Base-by-base conservation (phyloP, 2,329 filamentous ascomycete genomes). In the Colletotrichum orbiculare region DNA sequence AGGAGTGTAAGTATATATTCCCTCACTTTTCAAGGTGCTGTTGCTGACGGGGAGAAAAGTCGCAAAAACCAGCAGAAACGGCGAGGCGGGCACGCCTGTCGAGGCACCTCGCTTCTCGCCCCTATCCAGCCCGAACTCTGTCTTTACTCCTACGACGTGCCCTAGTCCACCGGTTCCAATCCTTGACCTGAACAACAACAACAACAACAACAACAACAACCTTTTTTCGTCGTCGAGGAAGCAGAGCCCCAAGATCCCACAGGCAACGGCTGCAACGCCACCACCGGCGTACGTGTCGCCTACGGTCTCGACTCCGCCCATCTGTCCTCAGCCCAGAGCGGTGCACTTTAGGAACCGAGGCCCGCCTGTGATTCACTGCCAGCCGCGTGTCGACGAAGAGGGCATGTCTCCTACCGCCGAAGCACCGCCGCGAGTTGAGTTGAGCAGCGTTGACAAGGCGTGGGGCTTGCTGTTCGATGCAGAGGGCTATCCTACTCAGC, bases 391-490 rank as follows among this genome's bases (percentile, higher is more conserved):
- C 17, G 55, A 46, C 2, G 33, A n/a, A 4, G 60, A 57, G 39
- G n/a, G 33, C 12, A 25, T 52, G 9, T 58, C 53, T 15, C 57
- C 61, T 2, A 46, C 48, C 15, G 33, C 34, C 15, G 8, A 41
- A 13, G 13, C 33, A 12, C 12, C 37, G 17, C 38, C 39, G 4
- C 39, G 12, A 8, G 9, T 43, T 8, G 86, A 88, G 64, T 74
- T 83, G 66, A 89, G 85, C 1, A 85, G 86, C 2, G 76, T 91
- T 35, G 91, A 94, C 73, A 87, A 85, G 73, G 89, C 89, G 73
- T 97, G 93, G 93, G 91, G 92, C 6, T 82, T 82, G 9, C 76
- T 97, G 3, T 96, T 96, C 73, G 88, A 91, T 50, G 79, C 82
- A 3, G 82, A 88, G 35, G 91, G 89, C 0, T 83, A 85, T 60